Conservation (phyloP, 495 filamentous ascomycete species). For the Penicillium samsonianum region DNA sequence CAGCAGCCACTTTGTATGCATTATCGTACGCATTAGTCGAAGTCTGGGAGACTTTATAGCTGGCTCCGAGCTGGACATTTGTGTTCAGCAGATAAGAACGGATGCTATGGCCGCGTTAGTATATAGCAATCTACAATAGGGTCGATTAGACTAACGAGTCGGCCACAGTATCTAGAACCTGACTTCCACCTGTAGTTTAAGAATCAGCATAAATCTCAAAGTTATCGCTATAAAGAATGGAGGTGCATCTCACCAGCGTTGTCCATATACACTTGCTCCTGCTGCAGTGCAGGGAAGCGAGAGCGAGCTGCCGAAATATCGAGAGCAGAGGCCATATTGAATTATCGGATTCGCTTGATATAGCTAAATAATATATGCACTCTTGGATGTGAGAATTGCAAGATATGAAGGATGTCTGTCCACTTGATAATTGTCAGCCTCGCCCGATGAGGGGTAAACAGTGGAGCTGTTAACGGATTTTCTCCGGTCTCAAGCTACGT, state of each 20-base stretch:
- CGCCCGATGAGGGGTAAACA: constrained; percentile 12
- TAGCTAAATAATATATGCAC: not conserved
- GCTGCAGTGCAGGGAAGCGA: constrained; percentile 64
- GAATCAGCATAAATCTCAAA: not conserved
- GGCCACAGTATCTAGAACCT: constrained; percentile 62
- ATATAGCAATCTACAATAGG: not conserved
- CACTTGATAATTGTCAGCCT: constrained; percentile 11
- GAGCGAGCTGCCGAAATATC: constrained; percentile 55
- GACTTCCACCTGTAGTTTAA: constrained; percentile 57
- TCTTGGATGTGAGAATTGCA: not conserved
- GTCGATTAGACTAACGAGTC: constrained; percentile 53
- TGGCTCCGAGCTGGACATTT: constrained; percentile 73
- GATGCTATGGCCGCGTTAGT: constrained; percentile 48
- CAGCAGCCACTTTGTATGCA: constrained; percentile 62
- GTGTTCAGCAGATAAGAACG: constrained; percentile 62
- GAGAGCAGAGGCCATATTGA: constrained; percentile 36
- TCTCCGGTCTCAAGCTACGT: not conserved
- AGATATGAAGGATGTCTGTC: not conserved
- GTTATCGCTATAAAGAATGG: not conserved
- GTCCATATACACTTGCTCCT: constrained; percentile 69
- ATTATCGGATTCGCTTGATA: not conserved
- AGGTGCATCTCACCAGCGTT: constrained; percentile 52
- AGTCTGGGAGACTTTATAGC: constrained; percentile 54
- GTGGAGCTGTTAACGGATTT: constrained; percentile 5
- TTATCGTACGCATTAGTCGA: constrained; percentile 56